phyloP scores from a whole-genome alignment of 352 stramenopile genomes.

The Phytophthora cactorum region DNA sequence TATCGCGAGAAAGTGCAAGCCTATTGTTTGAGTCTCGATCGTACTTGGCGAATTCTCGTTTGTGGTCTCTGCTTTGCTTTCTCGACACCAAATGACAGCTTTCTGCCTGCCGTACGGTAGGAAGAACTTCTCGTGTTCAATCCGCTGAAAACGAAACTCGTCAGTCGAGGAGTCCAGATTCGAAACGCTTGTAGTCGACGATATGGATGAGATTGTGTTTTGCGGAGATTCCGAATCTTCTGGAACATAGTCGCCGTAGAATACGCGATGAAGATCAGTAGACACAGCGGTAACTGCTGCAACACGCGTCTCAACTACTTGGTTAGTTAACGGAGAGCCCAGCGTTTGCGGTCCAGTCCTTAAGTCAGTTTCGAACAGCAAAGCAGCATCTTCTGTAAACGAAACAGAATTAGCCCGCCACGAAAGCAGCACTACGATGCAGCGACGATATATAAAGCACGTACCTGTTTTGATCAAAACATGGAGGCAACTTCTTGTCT shows the following conservation, averaged over 20 bases:
- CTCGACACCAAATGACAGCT: conserved; percentile 6
- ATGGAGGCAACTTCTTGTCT: conserved; percentile 17
- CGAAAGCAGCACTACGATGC: conserved; percentile 10
- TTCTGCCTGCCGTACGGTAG: conserved; percentile 1
- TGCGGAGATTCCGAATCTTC: conserved; percentile 13
- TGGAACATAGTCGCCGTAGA: conserved; percentile 1
- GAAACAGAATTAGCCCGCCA: conserved; percentile 11
- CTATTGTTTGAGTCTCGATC: conserved; percentile 8
- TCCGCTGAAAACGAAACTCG: conserved; percentile 14
- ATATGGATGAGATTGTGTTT: conserved; percentile 7
- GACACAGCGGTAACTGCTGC: conserved; percentile 1
- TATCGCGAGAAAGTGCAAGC: conserved; percentile 13
- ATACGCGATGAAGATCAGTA: conserved; percentile 6
- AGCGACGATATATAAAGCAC: conserved; percentile 11
- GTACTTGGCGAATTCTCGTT: conserved; percentile 8
- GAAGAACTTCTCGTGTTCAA: conserved; percentile 12
- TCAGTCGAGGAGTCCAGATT: conserved; percentile 6
- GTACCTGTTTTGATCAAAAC: conserved; percentile 19
- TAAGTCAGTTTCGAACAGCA: conserved; percentile 14
- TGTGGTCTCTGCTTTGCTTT: conserved; percentile 6
- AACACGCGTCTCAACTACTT: background rate
- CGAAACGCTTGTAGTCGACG: background rate
- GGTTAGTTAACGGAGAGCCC: conserved; percentile 2
- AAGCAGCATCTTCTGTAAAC: conserved; percentile 14
- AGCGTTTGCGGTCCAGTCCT: background rate